Evolutionary conservation across 2,329 filamentous ascomycete genomes (phyloP).

Genomic region (Beauveria pseudobassiana): DNA sequence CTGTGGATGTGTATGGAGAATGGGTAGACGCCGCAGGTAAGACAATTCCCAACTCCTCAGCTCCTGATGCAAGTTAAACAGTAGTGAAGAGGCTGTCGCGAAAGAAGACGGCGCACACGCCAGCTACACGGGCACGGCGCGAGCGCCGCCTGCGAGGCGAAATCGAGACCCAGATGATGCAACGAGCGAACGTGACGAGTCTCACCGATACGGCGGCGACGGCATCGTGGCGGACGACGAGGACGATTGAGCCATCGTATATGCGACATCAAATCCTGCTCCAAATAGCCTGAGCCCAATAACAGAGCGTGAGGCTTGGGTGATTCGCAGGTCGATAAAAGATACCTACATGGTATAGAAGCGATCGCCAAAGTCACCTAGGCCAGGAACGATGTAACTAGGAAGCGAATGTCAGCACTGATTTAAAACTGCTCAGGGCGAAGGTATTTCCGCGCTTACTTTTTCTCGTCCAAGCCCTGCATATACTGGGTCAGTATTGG

Average conservation of each 20-base stretch:
- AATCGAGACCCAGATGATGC: slow-evolving; percentile 18
- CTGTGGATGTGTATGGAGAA: slow-evolving; percentile 94
- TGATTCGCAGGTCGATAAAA: not conserved
- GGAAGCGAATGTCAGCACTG: slow-evolving; percentile 10
- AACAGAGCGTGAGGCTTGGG: not conserved
- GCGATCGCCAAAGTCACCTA: slow-evolving; percentile 92
- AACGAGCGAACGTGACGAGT: slow-evolving; percentile 39
- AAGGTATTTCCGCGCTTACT: slow-evolving; percentile 51
- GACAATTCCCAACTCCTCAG: slow-evolving; percentile 13
- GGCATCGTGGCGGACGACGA: slow-evolving; percentile 48
- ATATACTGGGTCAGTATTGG: slow-evolving; percentile 17
- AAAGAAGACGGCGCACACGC: slow-evolving; percentile 33
- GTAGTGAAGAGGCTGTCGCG: slow-evolving; percentile 39
- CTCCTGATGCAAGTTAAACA: slow-evolving; percentile 13
- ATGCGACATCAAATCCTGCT: not conserved
- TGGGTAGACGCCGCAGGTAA: slow-evolving; percentile 83
- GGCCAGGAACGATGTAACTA: slow-evolving; percentile 89
- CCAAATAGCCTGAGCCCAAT: not conserved
- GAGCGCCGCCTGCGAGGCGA: slow-evolving; percentile 16
- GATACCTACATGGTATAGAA: slow-evolving; percentile 75
- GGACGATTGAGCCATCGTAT: slow-evolving; percentile 37
- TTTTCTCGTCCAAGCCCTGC: slow-evolving; percentile 88
- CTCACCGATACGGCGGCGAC: slow-evolving; percentile 45
- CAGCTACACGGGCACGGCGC: slow-evolving; percentile 22
- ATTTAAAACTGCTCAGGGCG: not conserved